Evolutionary conservation across 768 basidiomycete genomes (phyloP), one percentile per base, ranked within the genome.

Genomic region (Sutorius australiensis): DNA sequence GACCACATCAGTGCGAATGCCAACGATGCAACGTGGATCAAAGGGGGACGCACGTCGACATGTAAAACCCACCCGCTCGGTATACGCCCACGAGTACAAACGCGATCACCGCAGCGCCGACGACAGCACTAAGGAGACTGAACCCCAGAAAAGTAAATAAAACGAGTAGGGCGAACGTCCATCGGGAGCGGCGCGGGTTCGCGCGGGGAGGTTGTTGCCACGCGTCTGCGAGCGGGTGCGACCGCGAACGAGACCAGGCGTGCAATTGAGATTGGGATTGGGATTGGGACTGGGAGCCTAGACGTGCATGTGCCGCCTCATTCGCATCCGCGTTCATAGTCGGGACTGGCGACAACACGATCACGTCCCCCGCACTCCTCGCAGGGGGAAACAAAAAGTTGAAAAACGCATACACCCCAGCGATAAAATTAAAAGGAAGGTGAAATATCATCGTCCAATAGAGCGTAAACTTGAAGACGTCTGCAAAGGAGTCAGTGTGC

Each of bases 401-500:
- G 46, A 73, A 52, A 56, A 75, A 76, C 1, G 76, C 75, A 46
- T 75, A 77, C 2, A 55, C 46, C 6, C 77, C 76, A 51, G 72
- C 70, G 32, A 75, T 33, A 30, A 72, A 53, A 51, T 71, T 77
- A 38, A 72, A 61, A 0, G 77, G 77, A n/a, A 65, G 65, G 60
- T 77, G 72, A 57, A 78, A 73, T 27, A 78, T 64, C n/a, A 78
- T 50, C 1, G 74, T 75, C 77, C 77, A 78, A 57, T 76, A 78
- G 11, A 79, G 67, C 10, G 76, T 78, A 64, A 78, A 78, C 12
- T 57, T 66, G 59, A 76, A 78, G 41, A 79, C 56, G 40, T 75
- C 77, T 78, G 28, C 24, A 16, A 17, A 24, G 7, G 42, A 33
- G 12, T 37, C 32, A 19, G n/a, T 21, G 24, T 2, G 24, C 24